Evolutionary conservation across 176 grass and related monocot genomes (phyloP), one percentile per base, ranked within the genome.

Genomic region (Musa troglodytarum): DNA sequence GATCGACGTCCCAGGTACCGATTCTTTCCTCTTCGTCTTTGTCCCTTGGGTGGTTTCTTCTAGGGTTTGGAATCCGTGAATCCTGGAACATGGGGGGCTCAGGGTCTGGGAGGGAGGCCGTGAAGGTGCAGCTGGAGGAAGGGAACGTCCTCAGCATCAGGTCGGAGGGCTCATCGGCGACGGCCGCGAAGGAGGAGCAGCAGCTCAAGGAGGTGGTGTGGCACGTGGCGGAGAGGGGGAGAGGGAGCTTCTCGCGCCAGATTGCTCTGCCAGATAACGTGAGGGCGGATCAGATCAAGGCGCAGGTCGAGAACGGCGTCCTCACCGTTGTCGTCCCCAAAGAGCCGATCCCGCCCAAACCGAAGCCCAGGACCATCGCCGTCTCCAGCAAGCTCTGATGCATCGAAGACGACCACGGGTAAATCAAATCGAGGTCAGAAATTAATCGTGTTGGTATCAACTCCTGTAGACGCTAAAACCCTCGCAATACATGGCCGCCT

Each of bases 311-410:
- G 26, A 82, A 96, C 69, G 89, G 89, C 28, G 87, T 90, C 77
- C 89, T 96, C 56, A 92, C 85, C 23, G 68, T 96, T 68, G 81
- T 96, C 20, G 70, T 90, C 67, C 87, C 93, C 50, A 96, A 96
- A 74, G 83, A 96, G 71, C 78, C 81, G 25, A 65, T 78, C 0
- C 79, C 79, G 2, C 69, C 89, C 0, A 85, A 83, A 34, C 66
- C 87, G 51, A 86, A 80, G 86, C 68, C 89, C n/a, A 80, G 85
- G 80, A 50, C 83, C n/a, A 90, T 96, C 75, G 50, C 85, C 28
- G 83, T 96, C 54, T 85, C 83, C 68, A 96, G 93, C 79, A 96
- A 90, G 74, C 93, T 96, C 64, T 96, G 82, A 93, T 16, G 9
- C 71, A 9, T 28, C 17, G 23, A 54, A 26, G 50, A 4, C 54